Conservation (phyloP, 2,329 filamentous ascomycete genomes). For the Fusarium sp. region DNA sequence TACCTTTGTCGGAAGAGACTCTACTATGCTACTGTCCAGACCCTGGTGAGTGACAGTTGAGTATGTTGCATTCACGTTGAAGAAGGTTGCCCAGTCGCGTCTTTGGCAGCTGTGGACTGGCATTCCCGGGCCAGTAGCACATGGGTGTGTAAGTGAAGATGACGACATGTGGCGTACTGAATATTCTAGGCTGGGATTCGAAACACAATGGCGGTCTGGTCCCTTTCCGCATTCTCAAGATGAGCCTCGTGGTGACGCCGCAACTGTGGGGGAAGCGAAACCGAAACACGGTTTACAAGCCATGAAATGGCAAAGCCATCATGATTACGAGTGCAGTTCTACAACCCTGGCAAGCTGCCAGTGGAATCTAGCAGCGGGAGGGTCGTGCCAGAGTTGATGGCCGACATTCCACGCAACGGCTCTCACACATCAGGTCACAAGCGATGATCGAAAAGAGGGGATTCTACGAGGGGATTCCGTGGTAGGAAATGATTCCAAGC, state of each 20-base stretch:
- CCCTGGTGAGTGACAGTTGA: slow-evolving; percentile 14
- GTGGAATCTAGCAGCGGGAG: neutral
- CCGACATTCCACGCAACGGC: slow-evolving; percentile 19
- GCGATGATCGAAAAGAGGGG: neutral
- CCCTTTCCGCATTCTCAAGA: neutral
- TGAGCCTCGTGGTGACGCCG: neutral
- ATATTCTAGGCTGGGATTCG: slow-evolving; percentile 8
- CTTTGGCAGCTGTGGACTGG: slow-evolving; percentile 7
- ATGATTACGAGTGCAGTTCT: neutral
- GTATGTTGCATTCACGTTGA: slow-evolving; percentile 19
- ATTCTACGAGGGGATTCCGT: neutral
- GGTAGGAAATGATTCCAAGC: neutral
- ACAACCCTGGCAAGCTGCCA: neutral
- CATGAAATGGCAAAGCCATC: neutral
- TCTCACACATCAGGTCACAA: slow-evolving; percentile 16
- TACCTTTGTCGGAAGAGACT: slow-evolving; percentile 12
- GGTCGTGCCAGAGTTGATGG: neutral
- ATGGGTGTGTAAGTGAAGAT: slow-evolving; percentile 6
- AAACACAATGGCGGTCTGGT: slow-evolving; percentile 13
- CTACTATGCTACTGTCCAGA: neutral
- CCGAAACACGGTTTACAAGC: neutral
- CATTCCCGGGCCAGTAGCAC: slow-evolving; percentile 2
- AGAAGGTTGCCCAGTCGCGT: slow-evolving; percentile 22
- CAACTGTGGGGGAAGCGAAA: neutral
- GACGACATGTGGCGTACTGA: slow-evolving; percentile 26